Evolutionary conservation across 257 asterid species (phyloP), one percentile per base, ranked within the genome.

Genomic region (Fraxinus cuspidata): DNA sequence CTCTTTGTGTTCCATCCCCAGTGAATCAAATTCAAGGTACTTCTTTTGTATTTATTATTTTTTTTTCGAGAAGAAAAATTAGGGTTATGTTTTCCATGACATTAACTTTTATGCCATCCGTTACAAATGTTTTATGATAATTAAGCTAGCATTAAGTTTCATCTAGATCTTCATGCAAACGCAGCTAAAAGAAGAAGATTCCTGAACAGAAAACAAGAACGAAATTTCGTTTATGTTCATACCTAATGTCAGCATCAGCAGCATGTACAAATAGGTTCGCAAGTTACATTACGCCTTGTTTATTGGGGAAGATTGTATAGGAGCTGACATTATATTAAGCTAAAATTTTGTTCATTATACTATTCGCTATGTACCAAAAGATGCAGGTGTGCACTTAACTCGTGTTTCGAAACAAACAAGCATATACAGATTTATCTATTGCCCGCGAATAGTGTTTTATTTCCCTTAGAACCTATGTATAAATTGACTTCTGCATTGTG

Each of bases 11-110:
- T 66, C 71, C 89, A 72, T 71, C 83, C 49, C 76, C 82, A 28
- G 35, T 35, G 10, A 81, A 60, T 74, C 81, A 74, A 19, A 74
- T 75, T 73, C 91, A 80, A 84, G 87, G 89, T 81, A 68, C 27
- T 60, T 60, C 13, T 7, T 13, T 60, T 60, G 6, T 13, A 5
- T 49, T 31, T 31, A 31, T 31, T 31, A 31, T 2, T 8, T 25
- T 23, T 60, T 60, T 60, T 63, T 1, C 13, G 0, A 3, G 34
- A 58, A 21, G 23, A 58, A 21, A 21, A 58, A 21, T 5, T 63
- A 25, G 69, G 69, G 69, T 63, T 63, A 9, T 63, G 2, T 25
- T 63, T 63, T 63, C 69, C 69, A 63, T 63, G 35, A 23, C 69
- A 63, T 34, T 27, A 63, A 63, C 34, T 63, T 63, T 63, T 23